Percentiles rank a stretch among this genome's conserved stretches.
Conservation (phyloP, 495 filamentous ascomycete genomes). For the Tuber aestivum region DNA sequence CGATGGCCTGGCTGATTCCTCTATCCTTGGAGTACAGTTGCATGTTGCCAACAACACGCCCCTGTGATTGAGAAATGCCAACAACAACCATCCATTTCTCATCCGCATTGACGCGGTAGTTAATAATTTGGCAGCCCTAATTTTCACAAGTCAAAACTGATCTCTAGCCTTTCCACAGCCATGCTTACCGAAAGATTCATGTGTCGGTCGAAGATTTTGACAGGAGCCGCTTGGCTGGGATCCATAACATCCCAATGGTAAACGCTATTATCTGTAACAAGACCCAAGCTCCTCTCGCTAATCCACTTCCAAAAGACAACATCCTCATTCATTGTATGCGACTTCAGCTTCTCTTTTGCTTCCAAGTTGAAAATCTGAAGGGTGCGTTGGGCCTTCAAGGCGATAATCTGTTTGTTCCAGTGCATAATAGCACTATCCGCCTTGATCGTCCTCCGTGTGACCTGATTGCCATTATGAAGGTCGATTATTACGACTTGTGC, state of each 20-base stretch:
- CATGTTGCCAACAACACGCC: constrained; percentile 89
- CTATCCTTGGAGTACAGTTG: constrained; percentile 94
- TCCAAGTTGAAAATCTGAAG: constrained; percentile 96
- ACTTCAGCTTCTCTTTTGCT: constrained; percentile 88
- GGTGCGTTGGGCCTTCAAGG: constrained; percentile 87
- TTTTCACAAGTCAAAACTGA: constrained; percentile 27
- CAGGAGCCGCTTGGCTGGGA: constrained; percentile 63
- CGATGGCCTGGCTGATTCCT: constrained; percentile 94
- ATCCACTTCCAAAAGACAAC: constrained; percentile 99
- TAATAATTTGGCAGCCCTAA: constrained; percentile 81
- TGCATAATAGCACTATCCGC: constrained; percentile 99
- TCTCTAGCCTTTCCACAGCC: not conserved
- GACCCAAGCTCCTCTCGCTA: constrained; percentile 73
- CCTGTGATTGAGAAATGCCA: constrained; percentile 87
- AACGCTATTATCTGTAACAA: constrained; percentile 82
- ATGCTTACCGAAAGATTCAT: constrained; percentile 70
- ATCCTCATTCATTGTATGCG: constrained; percentile 89
- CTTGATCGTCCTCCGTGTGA: constrained; percentile 92
- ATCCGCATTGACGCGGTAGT: constrained; percentile 92
- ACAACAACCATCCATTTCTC: constrained; percentile 98
- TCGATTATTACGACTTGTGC: constrained; percentile 96
- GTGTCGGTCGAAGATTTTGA: constrained; percentile 90
- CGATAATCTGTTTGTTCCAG: constrained; percentile 91
- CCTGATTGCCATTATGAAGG: constrained; percentile 88
- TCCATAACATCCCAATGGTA: constrained; percentile 98